phyloP scores from a whole-genome alignment of 306 rosid genomes.

The Sindora glabra region DNA sequence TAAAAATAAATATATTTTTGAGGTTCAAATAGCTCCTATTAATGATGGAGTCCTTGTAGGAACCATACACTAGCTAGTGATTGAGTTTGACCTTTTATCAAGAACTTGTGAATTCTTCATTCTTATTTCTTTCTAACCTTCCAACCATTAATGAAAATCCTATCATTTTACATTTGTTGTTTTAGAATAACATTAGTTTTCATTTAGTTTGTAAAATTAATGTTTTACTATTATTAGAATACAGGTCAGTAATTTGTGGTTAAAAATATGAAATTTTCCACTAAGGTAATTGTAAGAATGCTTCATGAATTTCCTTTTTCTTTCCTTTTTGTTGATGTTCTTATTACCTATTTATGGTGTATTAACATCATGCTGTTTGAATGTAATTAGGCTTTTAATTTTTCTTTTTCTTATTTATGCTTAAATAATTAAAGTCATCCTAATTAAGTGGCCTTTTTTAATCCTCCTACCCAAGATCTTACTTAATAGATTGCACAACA shows the following conservation, averaged over 20 bases:
- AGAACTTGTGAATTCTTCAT: neutral
- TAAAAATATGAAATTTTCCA: slow-evolving; percentile 7
- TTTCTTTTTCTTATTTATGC: neutral
- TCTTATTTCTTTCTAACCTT: neutral
- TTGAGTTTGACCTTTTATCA: slow-evolving; percentile 45
- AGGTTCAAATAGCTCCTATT: slow-evolving; percentile 82
- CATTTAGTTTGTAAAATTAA: neutral
- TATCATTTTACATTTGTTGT: neutral
- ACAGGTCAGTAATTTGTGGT: neutral
- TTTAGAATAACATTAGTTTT: neutral
- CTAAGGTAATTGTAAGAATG: neutral
- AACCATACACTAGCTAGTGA: slow-evolving; percentile 60
- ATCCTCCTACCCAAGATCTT: no score
- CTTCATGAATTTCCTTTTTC: neutral
- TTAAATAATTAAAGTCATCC: neutral
- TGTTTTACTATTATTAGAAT: no score
- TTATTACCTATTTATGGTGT: neutral
- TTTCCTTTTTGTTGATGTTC: slow-evolving; percentile 7
- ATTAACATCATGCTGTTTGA: neutral
- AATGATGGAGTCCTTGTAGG: slow-evolving; percentile 81
- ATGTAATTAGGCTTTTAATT: neutral
- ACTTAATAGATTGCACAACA: no score
- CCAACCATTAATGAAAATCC: neutral
- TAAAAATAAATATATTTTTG: slow-evolving; percentile 37
- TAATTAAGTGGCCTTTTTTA: no score